Conservation (phyloP, 768 basidiomycete genomes). For the Pulveroboletus sp. region DNA sequence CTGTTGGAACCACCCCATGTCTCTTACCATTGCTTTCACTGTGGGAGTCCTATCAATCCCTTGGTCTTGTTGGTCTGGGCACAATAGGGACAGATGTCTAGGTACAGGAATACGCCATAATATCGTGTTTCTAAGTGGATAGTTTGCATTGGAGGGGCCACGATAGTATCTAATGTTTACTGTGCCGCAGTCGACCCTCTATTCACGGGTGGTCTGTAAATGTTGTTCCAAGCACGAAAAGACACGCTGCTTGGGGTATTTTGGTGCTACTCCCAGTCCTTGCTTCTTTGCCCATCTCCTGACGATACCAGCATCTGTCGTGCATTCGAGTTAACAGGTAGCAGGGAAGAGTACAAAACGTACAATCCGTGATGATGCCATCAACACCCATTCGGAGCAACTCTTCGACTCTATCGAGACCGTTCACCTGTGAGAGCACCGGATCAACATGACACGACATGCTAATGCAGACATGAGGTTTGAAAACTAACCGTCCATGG, state of each 20-base stretch:
- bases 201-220: conserved; percentile 1
- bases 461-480: background rate
- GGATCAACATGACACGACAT: background rate
- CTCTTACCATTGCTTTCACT: too few species aligned
- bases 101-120: too few species aligned
- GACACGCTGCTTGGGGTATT: conserved; percentile 55
- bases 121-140: too few species aligned
- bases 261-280: conserved; percentile 49
- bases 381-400: conserved; percentile 59
- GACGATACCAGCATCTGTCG: conserved; percentile 49
- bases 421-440: conserved; percentile 45
- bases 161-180: background rate
- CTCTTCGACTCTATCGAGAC: conserved; percentile 55
- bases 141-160: too few species aligned
- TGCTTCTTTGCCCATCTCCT: conserved; percentile 53
- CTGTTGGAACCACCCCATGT: too few species aligned
- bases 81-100: too few species aligned
- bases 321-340: background rate
- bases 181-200: background rate
- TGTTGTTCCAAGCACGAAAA: conserved; percentile 58
- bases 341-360: conserved; percentile 4
- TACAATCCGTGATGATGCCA: conserved; percentile 75
- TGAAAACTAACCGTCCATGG: conserved; percentile 63
- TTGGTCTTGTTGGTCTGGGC: too few species aligned
- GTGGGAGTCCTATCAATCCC: too few species aligned